phyloP scores from a whole-genome alignment of 1,284 basidiomycete genomes.

The Volvariella volvacea region DNA sequence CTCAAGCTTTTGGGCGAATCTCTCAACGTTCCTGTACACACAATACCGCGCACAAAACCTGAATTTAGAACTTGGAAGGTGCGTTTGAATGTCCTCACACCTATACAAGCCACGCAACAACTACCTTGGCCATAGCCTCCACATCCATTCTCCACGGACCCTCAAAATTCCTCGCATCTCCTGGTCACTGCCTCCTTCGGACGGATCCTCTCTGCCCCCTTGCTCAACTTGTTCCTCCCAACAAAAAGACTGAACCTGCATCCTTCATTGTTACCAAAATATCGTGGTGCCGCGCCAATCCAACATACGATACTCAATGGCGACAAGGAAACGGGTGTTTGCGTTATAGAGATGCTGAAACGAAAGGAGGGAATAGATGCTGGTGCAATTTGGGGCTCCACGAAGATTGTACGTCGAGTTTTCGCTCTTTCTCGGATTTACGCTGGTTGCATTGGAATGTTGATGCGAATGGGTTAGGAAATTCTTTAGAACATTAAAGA shows the following conservation, averaged over 20 bases:
- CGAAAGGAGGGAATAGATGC: slow-evolving; percentile 53
- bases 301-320: slow-evolving; percentile 76
- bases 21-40: slow-evolving; percentile 43
- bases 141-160: slow-evolving; percentile 31
- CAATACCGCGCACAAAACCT: slow-evolving; percentile 48
- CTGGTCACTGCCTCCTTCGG: slow-evolving; percentile 93
- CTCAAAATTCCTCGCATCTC: slow-evolving; percentile 36
- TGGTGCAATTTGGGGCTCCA: slow-evolving; percentile 50
- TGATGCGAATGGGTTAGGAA: not conserved
- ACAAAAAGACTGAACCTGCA: slow-evolving; percentile 83
- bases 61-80: slow-evolving; percentile 60
- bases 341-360: slow-evolving; percentile 59
- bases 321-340: slow-evolving; percentile 61
- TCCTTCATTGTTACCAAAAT: slow-evolving; percentile 84
- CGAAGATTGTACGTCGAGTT: slow-evolving; percentile 31
- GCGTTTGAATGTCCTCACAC: slow-evolving; percentile 7
- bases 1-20: slow-evolving; percentile 46
- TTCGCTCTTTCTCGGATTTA: not conserved
- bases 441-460: not conserved
- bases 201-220: slow-evolving; percentile 66
- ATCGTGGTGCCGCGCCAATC: slow-evolving; percentile 89
- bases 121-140: slow-evolving; percentile 30
- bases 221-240: slow-evolving; percentile 63
- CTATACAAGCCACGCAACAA: slow-evolving; percentile 4
- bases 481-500: slow-evolving; percentile 38